Evolutionary conservation across 345 rosid genomes (phyloP), one percentile per base, ranked within the genome.

Genomic region (Eucalyptus marginata): DNA sequence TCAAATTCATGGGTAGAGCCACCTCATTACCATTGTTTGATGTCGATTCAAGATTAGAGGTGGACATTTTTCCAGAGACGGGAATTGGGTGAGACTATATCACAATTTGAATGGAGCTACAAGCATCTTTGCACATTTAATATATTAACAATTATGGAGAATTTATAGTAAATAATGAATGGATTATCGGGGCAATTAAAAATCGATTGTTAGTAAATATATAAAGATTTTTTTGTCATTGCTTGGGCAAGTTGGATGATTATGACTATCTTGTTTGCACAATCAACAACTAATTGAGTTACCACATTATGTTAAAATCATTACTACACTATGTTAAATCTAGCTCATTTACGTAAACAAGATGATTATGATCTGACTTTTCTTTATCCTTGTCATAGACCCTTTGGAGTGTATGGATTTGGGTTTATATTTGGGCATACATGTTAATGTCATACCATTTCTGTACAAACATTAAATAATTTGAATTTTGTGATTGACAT

Each of bases 401-500:
- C 54, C 54, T 27, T 1, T 0, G 1, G 4, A 11, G 16, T 7
- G 0, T n/a, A 6, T 12, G 7, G 68, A 59, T 27, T 59, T 27
- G 16, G 2, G 8, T 27, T 59, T 0, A 6, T 27, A 12, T 0
- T 27, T 59, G 68, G 16, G 68, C 27, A 0, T 12, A 27, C 31
- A 59, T 59, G 68, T 24, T 59, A 11, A 59, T 10, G 31, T 2
- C n/a, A 59, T 27, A 59, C 13, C 31, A 9, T 59, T 2, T 59
- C 0, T 59, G 3, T 0, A 22, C 31, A 27, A 59, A 3, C 66
- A 1, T 59, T 59, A 59, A 59, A 27, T 59, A 27, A 59, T 59
- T 0, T 27, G 1, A 59, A 27, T 16, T 27, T 27, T 29, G 1
- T 0, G 16, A 27, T 59, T 27, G 31, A 27, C 68, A 27, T 12